phyloP scores from a whole-genome alignment of 768 basidiomycete species.

The Dacryopinax spathularia region DNA sequence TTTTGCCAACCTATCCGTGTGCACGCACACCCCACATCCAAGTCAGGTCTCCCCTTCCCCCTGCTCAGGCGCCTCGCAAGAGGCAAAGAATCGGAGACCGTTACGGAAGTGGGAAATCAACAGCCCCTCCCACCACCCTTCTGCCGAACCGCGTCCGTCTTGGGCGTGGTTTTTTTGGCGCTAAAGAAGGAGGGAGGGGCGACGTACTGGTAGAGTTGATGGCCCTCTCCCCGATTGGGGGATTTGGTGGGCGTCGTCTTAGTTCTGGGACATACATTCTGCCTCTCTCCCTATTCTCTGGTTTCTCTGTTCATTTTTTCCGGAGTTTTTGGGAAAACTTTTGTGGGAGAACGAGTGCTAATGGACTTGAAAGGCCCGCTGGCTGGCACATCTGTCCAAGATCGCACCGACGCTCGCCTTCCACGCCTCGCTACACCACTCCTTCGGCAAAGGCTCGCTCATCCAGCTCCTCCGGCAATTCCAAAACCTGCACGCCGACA shows the following conservation, averaged over 20 bases:
- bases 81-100: slow-evolving; percentile 20
- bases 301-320: slow-evolving; percentile 9
- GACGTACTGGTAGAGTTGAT: slow-evolving; percentile 31
- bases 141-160: slow-evolving; percentile 18
- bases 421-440: slow-evolving; percentile 97
- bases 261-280: slow-evolving; percentile 32
- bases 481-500: slow-evolving; percentile 91
- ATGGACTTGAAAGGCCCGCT: slow-evolving; percentile 53
- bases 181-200: slow-evolving; percentile 18
- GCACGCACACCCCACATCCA: slow-evolving; percentile 25
- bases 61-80: slow-evolving; percentile 9
- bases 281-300: slow-evolving; percentile 4
- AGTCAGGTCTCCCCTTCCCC: slow-evolving; percentile 27
- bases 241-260: slow-evolving; percentile 22
- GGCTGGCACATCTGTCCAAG: slow-evolving; percentile 88
- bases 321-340: not conserved
- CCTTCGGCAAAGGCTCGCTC: slow-evolving; percentile 95
- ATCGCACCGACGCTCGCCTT: slow-evolving; percentile 94
- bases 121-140: slow-evolving; percentile 13
- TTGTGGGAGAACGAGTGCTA: not conserved
- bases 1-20: no score
- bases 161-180: slow-evolving; percentile 22
- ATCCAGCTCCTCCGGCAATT: slow-evolving; percentile 96
- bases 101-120: slow-evolving; percentile 40
- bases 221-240: slow-evolving; percentile 13